A percentile compares a stretch with the other conserved stretches of the same genome.
Conservation (phyloP, 1,284 basidiomycete species). For the Cryptococcus neoformans region DNA sequence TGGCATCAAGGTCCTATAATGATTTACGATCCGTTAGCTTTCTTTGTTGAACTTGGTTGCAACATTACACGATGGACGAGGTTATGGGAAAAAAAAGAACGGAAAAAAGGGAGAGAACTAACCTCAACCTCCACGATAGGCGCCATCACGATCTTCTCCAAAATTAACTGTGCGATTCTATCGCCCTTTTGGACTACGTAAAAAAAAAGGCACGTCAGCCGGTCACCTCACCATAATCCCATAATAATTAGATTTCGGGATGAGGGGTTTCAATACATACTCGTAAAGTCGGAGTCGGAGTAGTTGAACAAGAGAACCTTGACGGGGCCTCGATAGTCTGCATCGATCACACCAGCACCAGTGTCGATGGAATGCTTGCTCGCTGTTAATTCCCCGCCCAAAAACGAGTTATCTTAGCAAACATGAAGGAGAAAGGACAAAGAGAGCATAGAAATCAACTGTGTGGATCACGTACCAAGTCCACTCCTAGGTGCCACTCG, state of each 20-base stretch:
- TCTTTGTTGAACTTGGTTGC: neutral
- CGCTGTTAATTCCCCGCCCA: constrained; percentile 55
- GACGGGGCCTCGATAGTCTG: constrained; percentile 90
- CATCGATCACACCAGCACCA: constrained; percentile 95
- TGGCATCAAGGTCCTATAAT: constrained; percentile 73
- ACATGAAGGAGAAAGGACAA: neutral
- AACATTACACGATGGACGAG: too few species aligned
- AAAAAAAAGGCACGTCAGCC: neutral
- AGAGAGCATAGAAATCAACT: neutral
- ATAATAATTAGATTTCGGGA: too few species aligned
- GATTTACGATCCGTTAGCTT: constrained; percentile 2
- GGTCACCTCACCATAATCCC: too few species aligned
- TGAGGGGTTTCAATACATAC: constrained; percentile 51
- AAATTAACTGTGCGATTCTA: constrained; percentile 89
- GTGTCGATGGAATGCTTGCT: constrained; percentile 98
- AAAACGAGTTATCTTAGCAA: neutral
- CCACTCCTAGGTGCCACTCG: constrained; percentile 96
- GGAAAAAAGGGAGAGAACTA: constrained; percentile 27
- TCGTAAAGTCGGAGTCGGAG: constrained; percentile 81
- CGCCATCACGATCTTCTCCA: constrained; percentile 87
- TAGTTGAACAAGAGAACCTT: constrained; percentile 94
- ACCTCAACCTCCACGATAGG: constrained; percentile 83
- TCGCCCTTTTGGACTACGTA: constrained; percentile 83
- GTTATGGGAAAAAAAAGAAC: too few species aligned
- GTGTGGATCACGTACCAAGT: constrained; percentile 61